These are phyloP conservation scores for Torrubiella hemipterigena DNA, from an alignment of 2,329 filamentous ascomycete species.

Conservation along the genomic window DNA sequence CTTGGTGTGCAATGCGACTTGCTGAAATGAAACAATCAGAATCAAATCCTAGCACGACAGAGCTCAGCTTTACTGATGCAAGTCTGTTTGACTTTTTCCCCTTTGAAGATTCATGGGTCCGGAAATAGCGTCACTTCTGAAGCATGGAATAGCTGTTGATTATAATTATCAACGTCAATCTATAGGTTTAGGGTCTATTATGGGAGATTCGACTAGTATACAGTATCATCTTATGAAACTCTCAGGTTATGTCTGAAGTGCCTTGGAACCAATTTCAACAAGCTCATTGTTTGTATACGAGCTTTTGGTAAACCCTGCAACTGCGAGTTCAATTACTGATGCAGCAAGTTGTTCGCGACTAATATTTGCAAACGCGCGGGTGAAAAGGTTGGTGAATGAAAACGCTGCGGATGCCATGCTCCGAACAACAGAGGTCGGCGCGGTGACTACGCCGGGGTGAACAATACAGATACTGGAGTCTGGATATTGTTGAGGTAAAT, in stretches of 20 bases:
- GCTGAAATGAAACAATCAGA: too few species aligned
- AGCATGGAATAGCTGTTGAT: too few species aligned
- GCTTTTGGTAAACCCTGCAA: conserved; percentile 1
- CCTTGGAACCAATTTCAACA: conserved; percentile 2
- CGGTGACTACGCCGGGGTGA: conserved; percentile 3
- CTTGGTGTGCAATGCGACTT: conserved; percentile 1
- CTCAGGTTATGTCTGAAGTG: conserved; percentile 2
- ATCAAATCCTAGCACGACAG: too few species aligned
- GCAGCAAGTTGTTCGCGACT: conserved; percentile 1
- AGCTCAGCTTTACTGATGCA: too few species aligned
- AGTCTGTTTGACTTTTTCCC: too few species aligned
- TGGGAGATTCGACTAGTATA: too few species aligned
- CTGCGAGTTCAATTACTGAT: background rate
- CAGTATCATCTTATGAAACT: too few species aligned
- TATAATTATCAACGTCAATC: too few species aligned
- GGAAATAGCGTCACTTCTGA: too few species aligned
- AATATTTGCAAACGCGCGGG: conserved; percentile 2
- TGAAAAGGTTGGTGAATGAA: conserved; percentile 2
- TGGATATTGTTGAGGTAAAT: background rate
- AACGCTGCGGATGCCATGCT: background rate
- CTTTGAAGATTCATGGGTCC: too few species aligned
- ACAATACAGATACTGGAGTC: conserved; percentile 1
- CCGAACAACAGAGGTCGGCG: background rate
- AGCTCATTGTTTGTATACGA: conserved; percentile 3
- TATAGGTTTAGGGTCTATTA: too few species aligned